Conservation (phyloP, 1,284 basidiomycete genomes). For the Fomitopsis betulina region DNA sequence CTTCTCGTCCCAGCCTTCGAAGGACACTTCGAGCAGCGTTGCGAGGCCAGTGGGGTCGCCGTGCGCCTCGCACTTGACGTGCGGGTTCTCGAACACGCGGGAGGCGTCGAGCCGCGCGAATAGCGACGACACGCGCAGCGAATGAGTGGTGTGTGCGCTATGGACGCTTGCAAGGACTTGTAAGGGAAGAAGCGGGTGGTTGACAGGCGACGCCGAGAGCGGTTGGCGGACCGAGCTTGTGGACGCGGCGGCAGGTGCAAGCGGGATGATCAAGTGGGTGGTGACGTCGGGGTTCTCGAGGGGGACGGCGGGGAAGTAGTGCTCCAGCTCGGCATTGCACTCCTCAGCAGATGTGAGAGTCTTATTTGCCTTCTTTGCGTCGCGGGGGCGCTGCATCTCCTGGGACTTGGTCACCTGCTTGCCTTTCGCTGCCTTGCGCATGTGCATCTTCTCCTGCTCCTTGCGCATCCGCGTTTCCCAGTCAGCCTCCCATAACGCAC, state of each 20-base stretch:
- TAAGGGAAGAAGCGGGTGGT: slow-evolving; percentile 50
- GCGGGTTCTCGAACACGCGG: slow-evolving; percentile 55
- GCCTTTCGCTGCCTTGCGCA: slow-evolving; percentile 22
- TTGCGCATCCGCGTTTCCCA: slow-evolving; percentile 51
- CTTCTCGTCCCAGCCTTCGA: slow-evolving; percentile 61
- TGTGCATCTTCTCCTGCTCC: slow-evolving; percentile 35
- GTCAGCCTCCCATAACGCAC: slow-evolving; percentile 68
- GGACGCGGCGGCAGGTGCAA: slow-evolving; percentile 63
- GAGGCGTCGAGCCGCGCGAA: slow-evolving; percentile 63
- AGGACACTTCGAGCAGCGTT: slow-evolving; percentile 61
- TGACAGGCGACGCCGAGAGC: slow-evolving; percentile 17
- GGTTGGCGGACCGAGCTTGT: slow-evolving; percentile 44
- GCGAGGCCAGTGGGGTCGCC: slow-evolving; percentile 43
- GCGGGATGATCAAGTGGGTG: slow-evolving; percentile 66
- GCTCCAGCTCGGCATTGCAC: slow-evolving; percentile 42
- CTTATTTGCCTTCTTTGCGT: slow-evolving; percentile 12
- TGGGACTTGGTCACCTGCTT: slow-evolving; percentile 22
- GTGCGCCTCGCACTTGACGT: slow-evolving; percentile 55
- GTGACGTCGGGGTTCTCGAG: slow-evolving; percentile 38
- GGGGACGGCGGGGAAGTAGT: slow-evolving; percentile 49
- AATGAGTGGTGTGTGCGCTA: slow-evolving; percentile 47
- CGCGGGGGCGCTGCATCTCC: slow-evolving; percentile 24
- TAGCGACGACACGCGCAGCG: slow-evolving; percentile 59
- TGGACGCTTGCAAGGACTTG: slow-evolving; percentile 49
- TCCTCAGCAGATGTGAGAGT: slow-evolving; percentile 11